These are phyloP conservation scores for Talaromyces piceae DNA, from an alignment of 2,329 filamentous ascomycete genomes.

Conservation along the genomic window DNA sequence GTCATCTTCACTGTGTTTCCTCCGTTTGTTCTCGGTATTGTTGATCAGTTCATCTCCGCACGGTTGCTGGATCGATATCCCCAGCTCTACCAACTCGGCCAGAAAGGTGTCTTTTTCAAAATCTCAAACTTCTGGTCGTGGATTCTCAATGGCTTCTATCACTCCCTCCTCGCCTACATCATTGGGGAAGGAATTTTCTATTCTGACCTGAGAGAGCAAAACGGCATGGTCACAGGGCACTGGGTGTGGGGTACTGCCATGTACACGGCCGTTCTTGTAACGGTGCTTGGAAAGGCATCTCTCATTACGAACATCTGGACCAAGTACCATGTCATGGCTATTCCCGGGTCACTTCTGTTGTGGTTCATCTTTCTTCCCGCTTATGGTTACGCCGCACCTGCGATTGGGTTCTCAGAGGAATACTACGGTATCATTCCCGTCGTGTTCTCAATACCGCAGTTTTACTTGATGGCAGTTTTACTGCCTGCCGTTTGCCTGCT, in stretches of 20 bases:
- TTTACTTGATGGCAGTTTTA: constrained; percentile 83
- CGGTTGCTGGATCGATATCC: constrained; percentile 90
- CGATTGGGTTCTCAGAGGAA: constrained; percentile 70
- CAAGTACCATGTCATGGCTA: constrained; percentile 92
- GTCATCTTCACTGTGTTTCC: constrained; percentile 94
- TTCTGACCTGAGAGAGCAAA: constrained; percentile 66
- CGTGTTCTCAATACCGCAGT: constrained; percentile 72
- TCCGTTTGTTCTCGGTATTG: constrained; percentile 88
- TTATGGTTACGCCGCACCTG: constrained; percentile 81
- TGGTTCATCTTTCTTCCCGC: constrained; percentile 87
- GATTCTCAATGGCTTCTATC: constrained; percentile 92
- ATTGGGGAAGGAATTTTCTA: constrained; percentile 74
- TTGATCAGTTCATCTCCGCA: constrained; percentile 95
- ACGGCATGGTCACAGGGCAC: constrained; percentile 80
- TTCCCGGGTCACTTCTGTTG: constrained; percentile 83
- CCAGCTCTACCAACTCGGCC: constrained; percentile 87
- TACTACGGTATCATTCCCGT: constrained; percentile 76
- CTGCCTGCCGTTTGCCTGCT: constrained; percentile 75
- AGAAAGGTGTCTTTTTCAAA: constrained; percentile 89
- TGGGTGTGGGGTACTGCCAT: constrained; percentile 98
- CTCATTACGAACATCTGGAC: constrained; percentile 98
- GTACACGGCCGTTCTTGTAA: constrained; percentile 88
- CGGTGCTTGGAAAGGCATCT: constrained; percentile 88
- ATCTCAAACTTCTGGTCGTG: constrained; percentile 87
- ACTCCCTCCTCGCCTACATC: constrained; percentile 88